phyloP scores from a whole-genome alignment of 2,329 filamentous ascomycete genomes.

The Tolypocladium ovalisporum region DNA sequence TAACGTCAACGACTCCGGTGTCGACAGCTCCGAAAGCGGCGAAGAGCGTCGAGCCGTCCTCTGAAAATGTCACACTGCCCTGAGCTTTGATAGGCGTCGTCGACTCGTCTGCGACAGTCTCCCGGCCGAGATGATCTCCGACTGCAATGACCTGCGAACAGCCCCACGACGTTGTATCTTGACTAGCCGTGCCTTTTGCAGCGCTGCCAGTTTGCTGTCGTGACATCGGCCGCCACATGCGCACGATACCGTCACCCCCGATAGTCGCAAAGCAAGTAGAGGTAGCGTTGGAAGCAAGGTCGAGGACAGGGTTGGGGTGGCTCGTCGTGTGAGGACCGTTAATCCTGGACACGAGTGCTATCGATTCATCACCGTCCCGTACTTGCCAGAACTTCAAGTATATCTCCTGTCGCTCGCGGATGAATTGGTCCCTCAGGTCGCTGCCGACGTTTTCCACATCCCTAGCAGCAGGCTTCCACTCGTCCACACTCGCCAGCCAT shows the following conservation, averaged over 20 bases:
- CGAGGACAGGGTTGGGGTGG: constrained; percentile 51
- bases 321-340: constrained; percentile 66
- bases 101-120: constrained; percentile 17
- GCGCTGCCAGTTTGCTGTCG: constrained; percentile 58
- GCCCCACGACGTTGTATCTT: constrained; percentile 62
- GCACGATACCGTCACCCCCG: constrained; percentile 67
- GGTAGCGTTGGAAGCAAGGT: constrained; percentile 59
- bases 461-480: constrained; percentile 66
- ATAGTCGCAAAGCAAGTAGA: constrained; percentile 70
- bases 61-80: constrained; percentile 66
- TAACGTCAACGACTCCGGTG: constrained; percentile 58
- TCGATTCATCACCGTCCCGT: constrained; percentile 42
- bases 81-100: constrained; percentile 26
- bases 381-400: constrained; percentile 86
- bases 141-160: constrained; percentile 51
- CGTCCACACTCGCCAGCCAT: constrained; percentile 87
- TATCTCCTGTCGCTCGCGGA: constrained; percentile 52
- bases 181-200: constrained; percentile 45
- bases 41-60: constrained; percentile 76
- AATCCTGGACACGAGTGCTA: constrained; percentile 72
- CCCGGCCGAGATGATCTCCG: constrained; percentile 36
- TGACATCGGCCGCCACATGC: constrained; percentile 70
- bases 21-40: constrained; percentile 46
- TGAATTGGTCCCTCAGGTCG: constrained; percentile 31
- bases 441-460: constrained; percentile 45